A percentile compares a stretch with the other conserved stretches of the same genome.
phyloP scores from a whole-genome alignment of 768 basidiomycete species.

The Leccinum obscurum region DNA sequence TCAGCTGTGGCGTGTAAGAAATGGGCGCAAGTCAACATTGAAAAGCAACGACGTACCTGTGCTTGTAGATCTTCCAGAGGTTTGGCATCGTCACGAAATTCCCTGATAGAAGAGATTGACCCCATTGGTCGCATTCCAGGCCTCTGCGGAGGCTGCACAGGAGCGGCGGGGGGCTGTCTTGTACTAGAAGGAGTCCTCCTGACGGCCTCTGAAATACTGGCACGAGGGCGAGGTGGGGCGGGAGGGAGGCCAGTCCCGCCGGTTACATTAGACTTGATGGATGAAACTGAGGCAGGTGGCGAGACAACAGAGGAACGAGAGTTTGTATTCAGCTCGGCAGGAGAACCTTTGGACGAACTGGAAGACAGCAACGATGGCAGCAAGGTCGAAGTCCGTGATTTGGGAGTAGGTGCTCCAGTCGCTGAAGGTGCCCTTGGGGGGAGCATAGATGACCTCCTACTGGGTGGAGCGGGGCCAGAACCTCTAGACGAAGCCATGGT shows the following conservation, averaged over 20 bases:
- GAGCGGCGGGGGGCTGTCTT: constrained; percentile 32
- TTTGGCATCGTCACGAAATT: constrained; percentile 63
- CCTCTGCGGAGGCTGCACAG: constrained; percentile 31
- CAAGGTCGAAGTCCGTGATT: constrained; percentile 39
- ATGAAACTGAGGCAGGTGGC: constrained; percentile 51
- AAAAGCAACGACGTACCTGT: constrained; percentile 44
- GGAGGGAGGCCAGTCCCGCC: constrained; percentile 24
- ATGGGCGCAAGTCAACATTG: neutral
- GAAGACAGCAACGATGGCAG: constrained; percentile 27
- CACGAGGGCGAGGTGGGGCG: constrained; percentile 55
- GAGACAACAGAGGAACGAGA: constrained; percentile 56
- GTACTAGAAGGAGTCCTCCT: constrained; percentile 49
- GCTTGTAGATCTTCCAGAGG: constrained; percentile 55
- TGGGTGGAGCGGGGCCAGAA: constrained; percentile 34
- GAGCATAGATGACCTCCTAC: constrained; percentile 33
- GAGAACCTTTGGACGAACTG: constrained; percentile 20
- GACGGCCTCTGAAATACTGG: constrained; percentile 65
- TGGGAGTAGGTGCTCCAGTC: constrained; percentile 37
- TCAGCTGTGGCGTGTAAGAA: constrained; percentile 45
- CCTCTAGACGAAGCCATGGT: constrained; percentile 35
- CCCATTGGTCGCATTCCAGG: constrained; percentile 48
- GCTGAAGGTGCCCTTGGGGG: constrained; percentile 40
- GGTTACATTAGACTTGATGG: constrained; percentile 43
- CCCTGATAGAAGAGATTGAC: constrained; percentile 76
- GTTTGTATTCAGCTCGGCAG: constrained; percentile 25